These are phyloP conservation scores for Entophlyctis luteolus DNA, from an alignment of 192 early-diverging fungal genomes.

Conservation along the genomic window DNA sequence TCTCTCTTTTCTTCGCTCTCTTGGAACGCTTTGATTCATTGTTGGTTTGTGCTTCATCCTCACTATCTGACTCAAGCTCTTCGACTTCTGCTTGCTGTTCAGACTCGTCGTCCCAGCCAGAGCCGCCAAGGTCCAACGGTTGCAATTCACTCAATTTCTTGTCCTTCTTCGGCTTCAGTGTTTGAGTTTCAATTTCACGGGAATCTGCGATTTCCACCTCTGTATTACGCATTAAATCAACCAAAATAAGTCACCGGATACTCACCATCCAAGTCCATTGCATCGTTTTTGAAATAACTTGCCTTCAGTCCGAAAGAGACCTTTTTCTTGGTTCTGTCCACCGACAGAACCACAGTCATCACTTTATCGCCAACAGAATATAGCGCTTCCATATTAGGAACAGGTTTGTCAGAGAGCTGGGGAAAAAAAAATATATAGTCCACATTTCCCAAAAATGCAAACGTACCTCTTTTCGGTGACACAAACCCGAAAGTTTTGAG, in stretches of 20 bases:
- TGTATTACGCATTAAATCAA: too few relatives aligned
- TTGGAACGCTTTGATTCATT: slow-evolving; percentile 43
- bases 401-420: slow-evolving; percentile 72
- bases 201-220: too few relatives aligned
- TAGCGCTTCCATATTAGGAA: slow-evolving; percentile 61
- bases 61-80: slow-evolving; percentile 35
- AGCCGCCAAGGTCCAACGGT: slow-evolving; percentile 38
- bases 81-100: slow-evolving; percentile 44
- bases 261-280: slow-evolving; percentile 44
- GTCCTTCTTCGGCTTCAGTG: slow-evolving; percentile 24
- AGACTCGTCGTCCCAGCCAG: slow-evolving; percentile 31
- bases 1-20: slow-evolving; percentile 58
- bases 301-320: slow-evolving; percentile 79
- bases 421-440: not conserved
- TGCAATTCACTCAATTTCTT: slow-evolving; percentile 29
- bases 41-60: slow-evolving; percentile 36
- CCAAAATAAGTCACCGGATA: too few relatives aligned
- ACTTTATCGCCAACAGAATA: slow-evolving; percentile 83
- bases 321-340: slow-evolving; percentile 64
- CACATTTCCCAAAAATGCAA: not conserved
- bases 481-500: slow-evolving; percentile 72
- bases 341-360: slow-evolving; percentile 72
- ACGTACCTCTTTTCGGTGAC: slow-evolving; percentile 70
- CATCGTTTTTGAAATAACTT: slow-evolving; percentile 71
- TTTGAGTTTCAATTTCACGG: too few relatives aligned